Base-by-base conservation (phyloP, 139 green algal genomes). In the Trebouxia sp. region DNA sequence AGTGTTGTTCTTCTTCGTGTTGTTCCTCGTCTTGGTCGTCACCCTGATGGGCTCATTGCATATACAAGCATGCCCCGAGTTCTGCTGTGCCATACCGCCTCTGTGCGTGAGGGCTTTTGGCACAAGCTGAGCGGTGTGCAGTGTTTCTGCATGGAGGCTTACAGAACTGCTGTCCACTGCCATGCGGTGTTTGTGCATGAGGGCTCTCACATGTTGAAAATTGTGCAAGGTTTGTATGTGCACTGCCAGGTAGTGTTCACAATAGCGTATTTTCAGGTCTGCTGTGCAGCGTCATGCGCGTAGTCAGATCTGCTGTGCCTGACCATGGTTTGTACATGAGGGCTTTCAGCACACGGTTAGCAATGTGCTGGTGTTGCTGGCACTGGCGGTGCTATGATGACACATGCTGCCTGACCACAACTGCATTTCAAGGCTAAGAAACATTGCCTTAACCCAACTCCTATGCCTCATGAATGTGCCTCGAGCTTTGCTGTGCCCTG, bases 361-460 rank as follows among this genome's bases (percentile, higher is more conserved):
- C 38, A 78, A 83, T 47, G 5, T 83, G 62, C 24, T 77, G 39
- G 42, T 83, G 32, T 42, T 53, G 28, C n/a, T 78, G 26, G 48
- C 65, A 28, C 35, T 83, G 48, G 70, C 79, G 15, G 20, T 45
- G 32, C 65, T 42, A 14, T 41, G 47, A n/a, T n/a, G n/a, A n/a
- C n/a, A n/a, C n/a, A n/a, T n/a, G n/a, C n/a, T n/a, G n/a, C n/a
- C n/a, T n/a, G n/a, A n/a, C n/a, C n/a, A n/a, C n/a, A n/a, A n/a
- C n/a, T n/a, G n/a, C n/a, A n/a, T n/a, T n/a, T n/a, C n/a, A n/a
- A n/a, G n/a, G n/a, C n/a, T n/a, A n/a, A n/a, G n/a, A n/a, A n/a
- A 12, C 48, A 56, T 15, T 26, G 48, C 50, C 50, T 58, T 17
- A 17, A 58, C 4, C 50, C 3, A 6, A 28, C 4, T 3, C 4